Conservation (phyloP, 1,284 basidiomycete species). For the Phylloboletellus chloephorus region DNA sequence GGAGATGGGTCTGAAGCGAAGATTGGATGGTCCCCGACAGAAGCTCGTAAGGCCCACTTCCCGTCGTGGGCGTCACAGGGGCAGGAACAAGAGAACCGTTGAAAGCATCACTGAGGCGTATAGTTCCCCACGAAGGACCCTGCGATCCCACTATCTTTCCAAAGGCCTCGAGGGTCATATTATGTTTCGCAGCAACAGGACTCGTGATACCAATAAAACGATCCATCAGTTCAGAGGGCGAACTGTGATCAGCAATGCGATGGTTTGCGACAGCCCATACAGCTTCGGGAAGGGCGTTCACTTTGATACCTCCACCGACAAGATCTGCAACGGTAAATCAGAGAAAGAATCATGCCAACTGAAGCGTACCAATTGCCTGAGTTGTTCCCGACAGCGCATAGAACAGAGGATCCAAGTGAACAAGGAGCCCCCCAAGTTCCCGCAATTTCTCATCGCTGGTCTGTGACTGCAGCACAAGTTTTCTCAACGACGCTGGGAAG, state of each 20-base stretch:
- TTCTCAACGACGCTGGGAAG: slow-evolving; percentile 28
- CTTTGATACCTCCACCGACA: slow-evolving; percentile 43
- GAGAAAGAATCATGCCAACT: background rate
- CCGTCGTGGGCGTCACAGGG: slow-evolving; percentile 43
- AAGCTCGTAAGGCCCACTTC: slow-evolving; percentile 39
- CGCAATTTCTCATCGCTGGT: slow-evolving; percentile 26
- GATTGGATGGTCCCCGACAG: slow-evolving; percentile 46
- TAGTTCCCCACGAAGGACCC: slow-evolving; percentile 19
- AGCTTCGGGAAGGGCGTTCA: slow-evolving; percentile 41
- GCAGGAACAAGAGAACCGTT: slow-evolving; percentile 42
- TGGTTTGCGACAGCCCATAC: slow-evolving; percentile 38
- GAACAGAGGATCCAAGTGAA: slow-evolving; percentile 26
- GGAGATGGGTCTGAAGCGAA: slow-evolving; percentile 26
- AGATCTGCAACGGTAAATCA: slow-evolving; percentile 29
- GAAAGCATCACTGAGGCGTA: slow-evolving; percentile 35
- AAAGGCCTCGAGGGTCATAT: slow-evolving; percentile 42
- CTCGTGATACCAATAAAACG: slow-evolving; percentile 32
- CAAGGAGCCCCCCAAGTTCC: slow-evolving; percentile 30
- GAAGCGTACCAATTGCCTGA: slow-evolving; percentile 40
- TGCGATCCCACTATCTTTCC: slow-evolving; percentile 28
- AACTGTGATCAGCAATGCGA: slow-evolving; percentile 38
- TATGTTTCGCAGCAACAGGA: slow-evolving; percentile 34
- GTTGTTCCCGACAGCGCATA: slow-evolving; percentile 37
- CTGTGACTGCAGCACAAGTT: slow-evolving; percentile 26
- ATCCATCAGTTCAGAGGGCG: slow-evolving; percentile 31